Evolutionary conservation across 2,329 filamentous ascomycete genomes (phyloP), one percentile per base, ranked within the genome.

Genomic region (Fusarium dimerum): DNA sequence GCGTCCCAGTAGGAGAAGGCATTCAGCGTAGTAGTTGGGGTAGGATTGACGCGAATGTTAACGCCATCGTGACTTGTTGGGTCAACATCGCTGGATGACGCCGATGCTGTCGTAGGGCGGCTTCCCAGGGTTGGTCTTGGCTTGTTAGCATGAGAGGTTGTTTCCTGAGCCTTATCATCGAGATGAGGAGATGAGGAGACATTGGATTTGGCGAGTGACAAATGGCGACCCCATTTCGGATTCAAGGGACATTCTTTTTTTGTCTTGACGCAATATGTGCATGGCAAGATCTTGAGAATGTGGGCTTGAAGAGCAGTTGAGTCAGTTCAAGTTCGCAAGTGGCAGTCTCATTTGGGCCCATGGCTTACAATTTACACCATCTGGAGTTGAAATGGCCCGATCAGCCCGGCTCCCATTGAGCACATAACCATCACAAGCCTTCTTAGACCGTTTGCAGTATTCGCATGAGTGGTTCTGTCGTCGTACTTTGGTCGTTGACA

Each of bases 211-310:
- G 34, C 34, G 26, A 46, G 40, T 12, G 60, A 45, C 40, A 54
- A 54, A 1, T 57, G 54, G 42, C 53, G 51, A 1, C 50, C 61
- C 68, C 67, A 68, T 8, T 62, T 50, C 20, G 60, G 55, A 6
- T 68, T 60, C 34, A 67, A 50, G 1, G 66, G 64, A 12, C 67
- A 70, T 8, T 52, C 55, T 41, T 70, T 70, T 6, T 63, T 60
- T 13, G 67, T 70, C 50, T 61, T 67, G 7, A 53, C 49, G 30
- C 67, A 70, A 15, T 70, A 70, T 1, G 66, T 64, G 45, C 67
- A 70, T 44, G 66, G 56, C 32, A 36, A 15, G 10, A 36, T 36
- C 32, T 36, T 15, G 32, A 9, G 32, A 26, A 26, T 7, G 7
- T 26, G 20, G 20, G 20, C 20, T 26, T 26, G 4, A 5, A 7